A percentile compares a stretch with the other conserved stretches of the same genome.
These are phyloP conservation scores for Viola odorata DNA, from an alignment of 345 rosid genomes.

Conservation along the genomic window DNA sequence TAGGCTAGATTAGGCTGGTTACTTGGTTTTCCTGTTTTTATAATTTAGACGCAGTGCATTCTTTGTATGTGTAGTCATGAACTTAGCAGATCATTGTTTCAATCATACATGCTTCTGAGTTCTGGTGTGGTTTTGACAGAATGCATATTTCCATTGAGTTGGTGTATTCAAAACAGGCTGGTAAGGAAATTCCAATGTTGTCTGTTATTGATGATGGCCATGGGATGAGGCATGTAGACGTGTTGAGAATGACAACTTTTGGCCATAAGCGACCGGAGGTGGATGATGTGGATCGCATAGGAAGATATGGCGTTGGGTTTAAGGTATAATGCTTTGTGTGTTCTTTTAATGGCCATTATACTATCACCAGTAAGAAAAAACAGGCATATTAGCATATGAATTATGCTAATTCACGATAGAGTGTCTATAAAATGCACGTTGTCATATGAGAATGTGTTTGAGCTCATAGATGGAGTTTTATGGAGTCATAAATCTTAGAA, in stretches of 20 bases:
- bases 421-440: too few relatives aligned
- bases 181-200: constrained; percentile 31
- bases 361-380: too few relatives aligned
- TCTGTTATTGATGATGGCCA: constrained; percentile 33
- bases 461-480: too few relatives aligned
- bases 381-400: too few relatives aligned
- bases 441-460: too few relatives aligned
- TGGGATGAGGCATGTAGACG: constrained; percentile 32
- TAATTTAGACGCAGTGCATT: too few relatives aligned
- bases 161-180: constrained; percentile 21
- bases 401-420: too few relatives aligned
- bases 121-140: constrained; percentile 18
- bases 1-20: neutral
- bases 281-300: constrained; percentile 25
- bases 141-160: constrained; percentile 27
- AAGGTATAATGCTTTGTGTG: too few relatives aligned
- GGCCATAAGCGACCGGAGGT: constrained; percentile 34
- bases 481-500: too few relatives aligned
- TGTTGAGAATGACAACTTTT: constrained; percentile 30
- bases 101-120: neutral
- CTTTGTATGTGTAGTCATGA: too few relatives aligned
- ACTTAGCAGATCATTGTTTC: neutral
- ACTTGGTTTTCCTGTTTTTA: neutral
- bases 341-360: too few relatives aligned
- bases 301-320: constrained; percentile 39